Evolutionary conservation across 495 filamentous ascomycete genomes (phyloP).

Genomic region (Aspergillus homomorphus): DNA sequence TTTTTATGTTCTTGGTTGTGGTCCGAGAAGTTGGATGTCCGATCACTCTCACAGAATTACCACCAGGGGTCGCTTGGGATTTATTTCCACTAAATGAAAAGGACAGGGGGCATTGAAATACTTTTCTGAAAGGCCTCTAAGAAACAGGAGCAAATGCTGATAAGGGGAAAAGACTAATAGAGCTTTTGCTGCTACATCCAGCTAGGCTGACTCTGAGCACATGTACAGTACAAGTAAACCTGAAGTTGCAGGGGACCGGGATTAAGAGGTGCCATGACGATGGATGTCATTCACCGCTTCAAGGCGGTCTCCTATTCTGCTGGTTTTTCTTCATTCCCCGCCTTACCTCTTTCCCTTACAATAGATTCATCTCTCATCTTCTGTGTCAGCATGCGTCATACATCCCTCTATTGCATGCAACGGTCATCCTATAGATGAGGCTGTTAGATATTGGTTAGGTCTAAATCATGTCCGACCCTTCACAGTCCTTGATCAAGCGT

Average conservation of each 20-base stretch:
- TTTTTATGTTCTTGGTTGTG: conserved; percentile 8
- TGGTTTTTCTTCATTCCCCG: not conserved
- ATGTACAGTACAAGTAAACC: not conserved
- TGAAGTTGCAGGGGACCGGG: not conserved
- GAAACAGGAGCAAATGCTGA: not conserved
- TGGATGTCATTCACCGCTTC: not conserved
- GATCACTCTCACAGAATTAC: not conserved
- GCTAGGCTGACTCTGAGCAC: not conserved
- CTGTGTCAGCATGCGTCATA: not conserved
- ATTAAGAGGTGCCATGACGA: not conserved
- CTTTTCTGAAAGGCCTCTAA: not conserved
- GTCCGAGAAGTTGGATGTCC: not conserved
- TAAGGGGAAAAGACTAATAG: not conserved
- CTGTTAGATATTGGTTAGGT: not conserved
- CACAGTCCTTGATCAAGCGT: conserved; percentile 39
- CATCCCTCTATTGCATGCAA: not conserved
- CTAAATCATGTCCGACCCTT: conserved; percentile 16
- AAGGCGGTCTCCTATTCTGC: not conserved
- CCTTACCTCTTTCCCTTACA: not conserved
- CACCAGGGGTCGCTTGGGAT: not conserved
- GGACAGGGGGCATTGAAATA: not conserved
- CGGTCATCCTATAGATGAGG: not conserved
- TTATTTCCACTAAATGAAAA: not conserved
- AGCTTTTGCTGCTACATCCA: too few relatives aligned
- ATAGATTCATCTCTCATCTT: not conserved